Percentiles rank a stretch among this genome's conserved stretches.
These are phyloP conservation scores for Eimeria maxima DNA, from an alignment of 169 alveolate species.

Conservation along the genomic window DNA sequence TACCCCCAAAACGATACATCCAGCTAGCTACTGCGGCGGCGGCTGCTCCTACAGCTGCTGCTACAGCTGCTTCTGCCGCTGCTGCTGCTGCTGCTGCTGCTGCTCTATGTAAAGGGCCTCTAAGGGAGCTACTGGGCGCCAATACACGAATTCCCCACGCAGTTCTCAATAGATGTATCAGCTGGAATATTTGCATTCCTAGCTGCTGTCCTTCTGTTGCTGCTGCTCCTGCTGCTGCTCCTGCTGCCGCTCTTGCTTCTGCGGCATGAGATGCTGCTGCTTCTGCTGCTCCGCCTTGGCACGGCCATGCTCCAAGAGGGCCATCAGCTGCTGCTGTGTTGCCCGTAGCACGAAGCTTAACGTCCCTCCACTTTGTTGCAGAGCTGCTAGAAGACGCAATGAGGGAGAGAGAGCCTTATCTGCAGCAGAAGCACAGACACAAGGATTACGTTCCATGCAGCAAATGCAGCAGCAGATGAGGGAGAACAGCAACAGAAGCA, in stretches of 20 bases:
- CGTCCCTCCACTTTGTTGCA: not conserved
- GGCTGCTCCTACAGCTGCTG: not conserved
- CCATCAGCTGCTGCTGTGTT: conserved; percentile 59
- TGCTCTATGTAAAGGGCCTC: not conserved
- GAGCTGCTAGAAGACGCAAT: not conserved
- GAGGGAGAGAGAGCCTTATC: not conserved
- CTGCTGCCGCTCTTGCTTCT: conserved; percentile 45
- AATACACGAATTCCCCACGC: not conserved
- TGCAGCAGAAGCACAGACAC: conserved; percentile 51
- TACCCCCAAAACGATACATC: not conserved
- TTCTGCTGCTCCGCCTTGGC: conserved; percentile 26
- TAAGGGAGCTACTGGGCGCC: not conserved
- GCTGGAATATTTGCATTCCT: not conserved
- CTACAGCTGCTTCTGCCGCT: conserved; percentile 16
- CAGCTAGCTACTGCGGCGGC: not conserved
- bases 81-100: conserved; percentile 39
- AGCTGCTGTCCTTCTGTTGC: not conserved
- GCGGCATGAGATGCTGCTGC: conserved; percentile 41
- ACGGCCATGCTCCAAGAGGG: not conserved
- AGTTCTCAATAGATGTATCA: not conserved
- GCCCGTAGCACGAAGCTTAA: conserved; percentile 1
- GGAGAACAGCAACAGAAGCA: not conserved
- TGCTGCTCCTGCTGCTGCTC: conserved; percentile 18
- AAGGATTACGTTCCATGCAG: not conserved
- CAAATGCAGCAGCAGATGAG: not conserved